Conservation (phyloP, 257 asterid genomes). For the Solanum paucissectum region DNA sequence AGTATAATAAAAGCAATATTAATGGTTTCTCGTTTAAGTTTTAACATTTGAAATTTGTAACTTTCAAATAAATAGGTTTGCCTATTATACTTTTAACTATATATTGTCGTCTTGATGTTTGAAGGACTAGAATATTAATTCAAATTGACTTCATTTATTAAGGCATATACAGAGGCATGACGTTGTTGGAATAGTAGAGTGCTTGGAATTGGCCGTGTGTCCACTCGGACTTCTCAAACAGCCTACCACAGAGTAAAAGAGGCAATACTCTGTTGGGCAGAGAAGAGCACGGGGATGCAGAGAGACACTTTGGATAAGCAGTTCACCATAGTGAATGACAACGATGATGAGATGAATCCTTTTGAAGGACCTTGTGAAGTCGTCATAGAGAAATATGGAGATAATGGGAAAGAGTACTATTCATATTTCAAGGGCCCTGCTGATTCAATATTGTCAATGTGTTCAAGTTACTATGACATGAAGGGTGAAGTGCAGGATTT, state of each 20-base stretch:
- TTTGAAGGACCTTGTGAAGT: not conserved
- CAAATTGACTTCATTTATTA: not conserved
- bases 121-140: not conserved
- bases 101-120: not conserved
- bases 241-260: not conserved
- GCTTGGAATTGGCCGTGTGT: not conserved
- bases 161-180: no score
- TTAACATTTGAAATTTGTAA: not conserved
- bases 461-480: constrained; percentile 13
- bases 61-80: not conserved
- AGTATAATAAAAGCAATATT: not conserved
- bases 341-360: not conserved
- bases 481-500: not conserved
- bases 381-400: constrained; percentile 5
- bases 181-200: not conserved
- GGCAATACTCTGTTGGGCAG: constrained; percentile 13
- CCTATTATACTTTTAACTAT: not conserved
- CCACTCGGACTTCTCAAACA: not conserved
- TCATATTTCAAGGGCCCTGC: constrained; percentile 16
- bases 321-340: not conserved
- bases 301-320: not conserved
- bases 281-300: constrained; percentile 12
- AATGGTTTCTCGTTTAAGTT: not conserved
- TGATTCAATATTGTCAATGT: constrained; percentile 1
- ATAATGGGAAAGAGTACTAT: not conserved